Evolutionary conservation across 2,329 filamentous ascomycete species (phyloP).

Genomic region (Corinectria fuckeliana): DNA sequence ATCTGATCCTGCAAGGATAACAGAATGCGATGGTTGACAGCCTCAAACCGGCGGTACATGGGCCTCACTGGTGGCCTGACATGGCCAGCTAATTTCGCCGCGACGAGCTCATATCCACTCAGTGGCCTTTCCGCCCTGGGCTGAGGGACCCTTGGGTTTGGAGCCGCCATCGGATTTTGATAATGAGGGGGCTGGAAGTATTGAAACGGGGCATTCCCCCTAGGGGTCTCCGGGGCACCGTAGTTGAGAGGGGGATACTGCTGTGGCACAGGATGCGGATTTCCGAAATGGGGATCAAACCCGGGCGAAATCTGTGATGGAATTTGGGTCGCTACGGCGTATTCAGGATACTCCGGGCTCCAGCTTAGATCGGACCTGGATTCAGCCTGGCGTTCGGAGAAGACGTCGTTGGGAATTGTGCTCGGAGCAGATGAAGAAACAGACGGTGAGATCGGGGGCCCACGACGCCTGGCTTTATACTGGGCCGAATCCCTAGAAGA

Average conservation of each 20-base stretch:
- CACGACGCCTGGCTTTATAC: conserved; percentile 5
- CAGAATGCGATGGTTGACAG: conserved; percentile 81
- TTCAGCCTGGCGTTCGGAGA: conserved; percentile 37
- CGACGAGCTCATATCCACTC: conserved; percentile 69
- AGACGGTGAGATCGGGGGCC: conserved; percentile 15
- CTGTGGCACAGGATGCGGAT: neutral
- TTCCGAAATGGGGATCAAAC: conserved; percentile 10
- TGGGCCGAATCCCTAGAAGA: conserved; percentile 29
- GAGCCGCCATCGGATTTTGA: conserved; percentile 1
- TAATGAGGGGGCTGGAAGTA: conserved; percentile 18
- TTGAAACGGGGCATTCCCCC: conserved; percentile 6
- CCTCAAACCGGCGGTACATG: conserved; percentile 83
- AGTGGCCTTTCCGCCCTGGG: conserved; percentile 44
- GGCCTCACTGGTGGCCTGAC: conserved; percentile 53
- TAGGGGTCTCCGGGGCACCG: conserved; percentile 10
- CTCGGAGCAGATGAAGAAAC: conserved; percentile 55
- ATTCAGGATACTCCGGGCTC: conserved; percentile 18
- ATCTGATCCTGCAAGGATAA: conserved; percentile 88
- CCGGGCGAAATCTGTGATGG: conserved; percentile 4
- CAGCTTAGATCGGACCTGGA: conserved; percentile 15
- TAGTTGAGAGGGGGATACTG: conserved; percentile 3
- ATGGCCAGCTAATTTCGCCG: conserved; percentile 55
- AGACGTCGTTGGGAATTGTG: conserved; percentile 57
- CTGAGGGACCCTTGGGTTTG: neutral
- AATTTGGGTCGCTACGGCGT: conserved; percentile 6